Base-by-base conservation (phyloP, 1,284 basidiomycete species). In the Ceratobasidium sp. region DNA sequence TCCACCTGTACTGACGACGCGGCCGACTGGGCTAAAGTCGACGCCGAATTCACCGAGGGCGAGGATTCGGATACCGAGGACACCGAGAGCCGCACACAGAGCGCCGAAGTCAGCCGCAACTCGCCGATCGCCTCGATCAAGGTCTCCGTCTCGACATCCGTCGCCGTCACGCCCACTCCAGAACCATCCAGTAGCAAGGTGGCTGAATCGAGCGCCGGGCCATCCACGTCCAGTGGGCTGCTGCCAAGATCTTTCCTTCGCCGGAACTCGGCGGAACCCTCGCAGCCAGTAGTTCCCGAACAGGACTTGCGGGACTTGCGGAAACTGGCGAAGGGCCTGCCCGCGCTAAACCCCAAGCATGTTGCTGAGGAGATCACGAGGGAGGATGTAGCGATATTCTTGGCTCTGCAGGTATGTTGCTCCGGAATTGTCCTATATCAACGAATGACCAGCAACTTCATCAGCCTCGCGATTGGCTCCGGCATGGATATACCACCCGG, bases 281-380 rank as follows among this genome's bases (percentile, higher is more conserved):
- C 46, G 51, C 53, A 42, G 20, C 44, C 4, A 44, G 20, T 69
- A 42, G 68, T 81, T 84, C 18, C 82, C 87, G 61, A 91, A 90
- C 83, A 87, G 89, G 61, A 88, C 90, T 23, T 84, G 93, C 67
- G 92, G 89, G 90, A 92, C 70, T 86, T 94, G n/a, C 84, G 86
- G 55, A 89, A 84, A 79, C 84, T 91, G 58, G 88, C 91, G 9
- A 85, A 89, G 75, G 89, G 90, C 77, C 83, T 94, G 15, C 86
- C 89, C 79, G 83, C 81, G 33, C 85, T 88, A 15, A 91, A 93
- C 80, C 86, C 91, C 6, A 87, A 87, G 12, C 89, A 91, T 40
- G 89, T 95, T 79, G 93, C 94, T 0, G 89, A 93, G 82, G 93
- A 95, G 84, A 94, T 95, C 78, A 94, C 93, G 46, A 87, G 91